Evolutionary conservation across 129 eudicot genomes (phyloP).

Genomic region (Erigeron canadensis): DNA sequence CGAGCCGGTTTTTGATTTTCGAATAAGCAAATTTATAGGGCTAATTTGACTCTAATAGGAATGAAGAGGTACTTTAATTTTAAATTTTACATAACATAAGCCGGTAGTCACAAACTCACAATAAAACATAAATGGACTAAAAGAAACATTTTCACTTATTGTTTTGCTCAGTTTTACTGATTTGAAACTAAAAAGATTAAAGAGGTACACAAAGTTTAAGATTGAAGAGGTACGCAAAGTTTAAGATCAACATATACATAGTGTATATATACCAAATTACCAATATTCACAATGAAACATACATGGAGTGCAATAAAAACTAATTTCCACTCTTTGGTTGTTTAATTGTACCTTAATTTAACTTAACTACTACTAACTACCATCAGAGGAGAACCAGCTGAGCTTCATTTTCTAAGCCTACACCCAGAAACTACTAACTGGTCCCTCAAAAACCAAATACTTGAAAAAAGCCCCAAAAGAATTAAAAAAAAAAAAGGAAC

Average conservation of each 20-base stretch:
- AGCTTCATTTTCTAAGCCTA: conserved; percentile 44
- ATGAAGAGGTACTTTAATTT: too few relatives aligned
- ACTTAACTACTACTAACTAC: conserved; percentile 16
- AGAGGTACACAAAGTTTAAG: too few relatives aligned
- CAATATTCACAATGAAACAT: conserved; percentile 24
- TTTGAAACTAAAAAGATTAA: too few relatives aligned
- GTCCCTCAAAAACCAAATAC: conserved; percentile 30
- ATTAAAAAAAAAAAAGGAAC: conserved; percentile 2
- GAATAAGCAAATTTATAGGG: too few relatives aligned
- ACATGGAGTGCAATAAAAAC: conserved; percentile 23
- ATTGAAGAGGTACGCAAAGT: not conserved
- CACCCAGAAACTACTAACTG: conserved; percentile 56
- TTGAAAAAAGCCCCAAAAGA: conserved; percentile 18
- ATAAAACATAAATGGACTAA: too few relatives aligned
- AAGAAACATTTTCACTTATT: too few relatives aligned
- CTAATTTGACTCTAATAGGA: too few relatives aligned
- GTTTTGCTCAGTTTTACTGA: too few relatives aligned
- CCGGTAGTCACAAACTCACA: too few relatives aligned
- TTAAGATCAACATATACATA: not conserved
- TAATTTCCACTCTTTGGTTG: conserved; percentile 30
- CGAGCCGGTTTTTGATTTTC: too few relatives aligned
- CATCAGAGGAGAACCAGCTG: conserved; percentile 42
- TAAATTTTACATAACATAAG: too few relatives aligned
- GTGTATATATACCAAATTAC: conserved; percentile 15
- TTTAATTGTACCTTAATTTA: conserved; percentile 12